phyloP scores from a whole-genome alignment of 495 filamentous ascomycete species.

The Penicillium atrosanguineum region DNA sequence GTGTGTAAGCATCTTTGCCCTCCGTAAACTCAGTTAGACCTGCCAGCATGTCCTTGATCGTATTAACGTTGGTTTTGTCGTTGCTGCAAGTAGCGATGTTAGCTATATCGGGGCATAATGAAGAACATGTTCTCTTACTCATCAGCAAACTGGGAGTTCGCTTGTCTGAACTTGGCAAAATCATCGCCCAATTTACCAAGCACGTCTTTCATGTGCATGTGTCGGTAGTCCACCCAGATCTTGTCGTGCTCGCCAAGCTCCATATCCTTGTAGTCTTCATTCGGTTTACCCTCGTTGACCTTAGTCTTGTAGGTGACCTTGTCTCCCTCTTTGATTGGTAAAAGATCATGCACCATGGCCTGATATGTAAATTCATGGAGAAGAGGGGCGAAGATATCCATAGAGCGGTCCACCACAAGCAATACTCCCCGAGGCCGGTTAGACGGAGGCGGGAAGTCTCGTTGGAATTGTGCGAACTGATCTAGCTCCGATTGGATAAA shows the following conservation, averaged over 20 bases:
- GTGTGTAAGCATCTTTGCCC: constrained; percentile 90
- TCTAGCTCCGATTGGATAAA: constrained; percentile 91
- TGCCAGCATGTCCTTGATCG: constrained; percentile 95
- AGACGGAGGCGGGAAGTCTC: constrained; percentile 78
- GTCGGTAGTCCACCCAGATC: constrained; percentile 90
- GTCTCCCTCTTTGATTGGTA: constrained; percentile 82
- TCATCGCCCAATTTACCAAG: constrained; percentile 90
- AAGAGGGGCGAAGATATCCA: constrained; percentile 84
- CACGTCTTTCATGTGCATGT: constrained; percentile 97
- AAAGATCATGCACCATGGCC: constrained; percentile 91
- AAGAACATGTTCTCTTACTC: constrained; percentile 36
- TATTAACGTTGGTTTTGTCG: constrained; percentile 72
- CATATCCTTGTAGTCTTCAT: constrained; percentile 81
- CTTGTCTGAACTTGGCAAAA: constrained; percentile 84
- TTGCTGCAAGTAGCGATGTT: constrained; percentile 30
- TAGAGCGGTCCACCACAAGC: constrained; percentile 83
- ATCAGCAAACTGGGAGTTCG: constrained; percentile 92
- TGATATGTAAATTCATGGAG: constrained; percentile 98
- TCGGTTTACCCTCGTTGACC: constrained; percentile 64
- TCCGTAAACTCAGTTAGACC: constrained; percentile 91
- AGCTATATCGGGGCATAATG: background rate
- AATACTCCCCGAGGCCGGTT: constrained; percentile 79
- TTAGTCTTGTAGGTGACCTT: constrained; percentile 81
- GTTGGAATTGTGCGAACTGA: constrained; percentile 74
- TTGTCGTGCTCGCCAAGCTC: constrained; percentile 85